Evolutionary conservation across 352 stramenopile species (phyloP).

Genomic region (Pythium angustatum): DNA sequence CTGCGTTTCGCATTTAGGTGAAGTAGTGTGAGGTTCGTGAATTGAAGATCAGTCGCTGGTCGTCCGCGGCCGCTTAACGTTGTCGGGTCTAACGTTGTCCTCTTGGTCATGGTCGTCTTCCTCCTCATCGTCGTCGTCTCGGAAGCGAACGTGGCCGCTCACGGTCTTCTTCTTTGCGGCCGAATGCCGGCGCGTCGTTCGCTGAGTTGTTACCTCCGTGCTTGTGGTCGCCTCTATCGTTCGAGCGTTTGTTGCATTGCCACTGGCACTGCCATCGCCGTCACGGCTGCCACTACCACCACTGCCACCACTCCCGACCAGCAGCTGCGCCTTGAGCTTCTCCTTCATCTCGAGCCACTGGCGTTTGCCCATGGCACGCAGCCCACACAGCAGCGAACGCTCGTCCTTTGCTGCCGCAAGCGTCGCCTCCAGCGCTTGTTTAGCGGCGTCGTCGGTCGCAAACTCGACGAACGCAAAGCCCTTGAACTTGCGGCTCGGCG

Average conservation of each 20-base stretch:
- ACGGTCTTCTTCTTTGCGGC: not conserved
- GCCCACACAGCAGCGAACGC: slow-evolving; percentile 26
- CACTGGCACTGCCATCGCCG: not conserved
- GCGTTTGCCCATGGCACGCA: slow-evolving; percentile 61
- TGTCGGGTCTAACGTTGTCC: not conserved
- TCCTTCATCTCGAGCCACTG: slow-evolving; percentile 65
- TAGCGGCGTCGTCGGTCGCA: slow-evolving; percentile 33
- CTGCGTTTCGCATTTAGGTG: slow-evolving; percentile 73
- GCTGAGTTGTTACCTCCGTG: not conserved
- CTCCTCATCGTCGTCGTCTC: slow-evolving; percentile 29
- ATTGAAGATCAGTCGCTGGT: not conserved
- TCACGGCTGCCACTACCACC: not conserved
- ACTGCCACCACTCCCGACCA: too few relatives aligned
- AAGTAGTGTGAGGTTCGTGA: too few relatives aligned
- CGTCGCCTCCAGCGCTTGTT: slow-evolving; percentile 31
- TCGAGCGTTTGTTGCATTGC: not conserved
- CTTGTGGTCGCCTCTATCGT: not conserved
- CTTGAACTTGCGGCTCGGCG: slow-evolving; percentile 70
- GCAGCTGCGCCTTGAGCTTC: slow-evolving; percentile 60
- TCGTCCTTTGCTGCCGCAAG: slow-evolving; percentile 16
- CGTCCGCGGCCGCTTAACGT: not conserved
- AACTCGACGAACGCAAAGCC: slow-evolving; percentile 87
- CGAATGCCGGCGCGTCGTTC: too few relatives aligned
- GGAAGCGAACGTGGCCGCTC: slow-evolving; percentile 47
- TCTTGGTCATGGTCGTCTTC: slow-evolving; percentile 19